A percentile compares a stretch with the other conserved stretches of the same genome.
phyloP scores from a whole-genome alignment of 2,329 filamentous ascomycete genomes.

The Hypoxylon sp. region DNA sequence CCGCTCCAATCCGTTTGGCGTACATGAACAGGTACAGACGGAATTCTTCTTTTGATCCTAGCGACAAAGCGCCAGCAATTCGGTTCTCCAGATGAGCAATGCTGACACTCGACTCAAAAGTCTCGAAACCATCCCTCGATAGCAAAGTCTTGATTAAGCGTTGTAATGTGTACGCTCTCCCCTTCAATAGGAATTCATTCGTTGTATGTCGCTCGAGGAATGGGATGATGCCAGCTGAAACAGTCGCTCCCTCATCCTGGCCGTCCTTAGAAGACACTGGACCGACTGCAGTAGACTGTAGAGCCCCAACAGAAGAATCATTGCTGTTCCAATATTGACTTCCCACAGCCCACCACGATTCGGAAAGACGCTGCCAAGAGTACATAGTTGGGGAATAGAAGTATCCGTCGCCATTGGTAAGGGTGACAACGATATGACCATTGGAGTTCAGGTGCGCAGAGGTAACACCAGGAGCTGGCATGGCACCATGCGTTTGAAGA shows the following conservation, averaged over 20 bases:
- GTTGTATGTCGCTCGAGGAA: constrained; percentile 95
- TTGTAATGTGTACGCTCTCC: constrained; percentile 90
- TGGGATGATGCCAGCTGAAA: constrained; percentile 93
- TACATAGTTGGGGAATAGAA: constrained; percentile 88
- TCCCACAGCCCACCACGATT: constrained; percentile 97
- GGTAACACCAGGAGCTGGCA: constrained; percentile 84
- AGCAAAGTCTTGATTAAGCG: constrained; percentile 90
- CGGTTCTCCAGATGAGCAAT: constrained; percentile 97
- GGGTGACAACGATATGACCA: constrained; percentile 87
- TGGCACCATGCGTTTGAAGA: constrained; percentile 80
- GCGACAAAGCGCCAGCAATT: constrained; percentile 86
- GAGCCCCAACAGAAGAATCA: constrained; percentile 85
- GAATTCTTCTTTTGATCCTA: constrained; percentile 93
- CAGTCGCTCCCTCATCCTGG: constrained; percentile 65
- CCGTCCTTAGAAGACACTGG: constrained; percentile 64
- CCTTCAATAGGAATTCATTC: constrained; percentile 89
- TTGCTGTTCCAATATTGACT: constrained; percentile 99
- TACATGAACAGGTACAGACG: constrained; percentile 98
- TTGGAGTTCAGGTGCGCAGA: constrained; percentile 91
- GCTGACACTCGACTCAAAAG: constrained; percentile 89
- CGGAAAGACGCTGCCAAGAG: constrained; percentile 94
- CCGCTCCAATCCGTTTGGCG: constrained; percentile 91
- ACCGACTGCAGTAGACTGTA: constrained; percentile 78
- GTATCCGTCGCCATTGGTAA: constrained; percentile 96
- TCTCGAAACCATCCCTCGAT: constrained; percentile 90